These are phyloP conservation scores for Cutaneotrichosporon sp. DNA, from an alignment of 1,284 basidiomycete species.

Conservation along the genomic window DNA sequence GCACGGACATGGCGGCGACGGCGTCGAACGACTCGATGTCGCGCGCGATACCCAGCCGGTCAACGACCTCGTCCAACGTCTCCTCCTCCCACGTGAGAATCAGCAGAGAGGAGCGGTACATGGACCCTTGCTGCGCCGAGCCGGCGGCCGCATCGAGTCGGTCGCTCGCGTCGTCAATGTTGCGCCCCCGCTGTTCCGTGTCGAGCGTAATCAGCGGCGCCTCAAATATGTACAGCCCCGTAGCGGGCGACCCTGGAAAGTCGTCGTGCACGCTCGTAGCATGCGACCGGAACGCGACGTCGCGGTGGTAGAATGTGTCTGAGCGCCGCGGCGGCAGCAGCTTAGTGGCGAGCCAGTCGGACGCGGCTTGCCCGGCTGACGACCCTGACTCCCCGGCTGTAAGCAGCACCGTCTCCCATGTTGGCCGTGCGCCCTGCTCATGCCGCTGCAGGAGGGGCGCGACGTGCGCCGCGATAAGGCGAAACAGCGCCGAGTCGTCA, in stretches of 20 bases:
- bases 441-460: slow-evolving; percentile 19
- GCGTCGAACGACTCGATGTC: slow-evolving; percentile 22
- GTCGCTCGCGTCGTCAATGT: slow-evolving; percentile 31
- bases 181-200: slow-evolving; percentile 6
- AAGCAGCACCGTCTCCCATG: slow-evolving; percentile 15
- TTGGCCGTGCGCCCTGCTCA: not conserved
- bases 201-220: slow-evolving; percentile 21
- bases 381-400: slow-evolving; percentile 18
- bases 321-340: slow-evolving; percentile 15
- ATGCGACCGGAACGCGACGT: slow-evolving; percentile 18
- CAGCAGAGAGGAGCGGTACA: slow-evolving; percentile 27
- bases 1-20: slow-evolving; percentile 25
- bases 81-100: slow-evolving; percentile 41
- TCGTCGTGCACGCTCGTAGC: slow-evolving; percentile 10
- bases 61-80: slow-evolving; percentile 26
- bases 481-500: slow-evolving; percentile 14
- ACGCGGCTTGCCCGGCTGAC: slow-evolving; percentile 19
- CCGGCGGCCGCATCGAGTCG: slow-evolving; percentile 24
- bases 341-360: slow-evolving; percentile 34
- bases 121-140: slow-evolving; percentile 13
- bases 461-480: slow-evolving; percentile 26
- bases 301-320: slow-evolving; percentile 7
- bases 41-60: slow-evolving; percentile 25
- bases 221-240: slow-evolving; percentile 34
- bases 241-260: slow-evolving; percentile 14